Percentiles rank a stretch among this genome's conserved stretches.
These are phyloP conservation scores for Euphorbia celastroides DNA, from an alignment of 441 rosid genomes.

Conservation along the genomic window DNA sequence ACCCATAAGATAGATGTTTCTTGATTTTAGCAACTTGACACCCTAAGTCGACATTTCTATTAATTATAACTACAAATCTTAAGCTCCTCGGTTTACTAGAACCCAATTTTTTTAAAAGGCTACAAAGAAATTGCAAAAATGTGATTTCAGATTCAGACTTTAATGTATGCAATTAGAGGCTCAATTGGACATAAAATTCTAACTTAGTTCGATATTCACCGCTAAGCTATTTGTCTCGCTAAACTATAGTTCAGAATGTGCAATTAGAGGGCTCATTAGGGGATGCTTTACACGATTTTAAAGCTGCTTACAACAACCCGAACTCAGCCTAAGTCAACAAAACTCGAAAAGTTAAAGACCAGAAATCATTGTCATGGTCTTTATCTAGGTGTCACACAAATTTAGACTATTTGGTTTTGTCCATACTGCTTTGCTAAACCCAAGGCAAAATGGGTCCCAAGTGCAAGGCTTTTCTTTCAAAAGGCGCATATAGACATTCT, in stretches of 20 bases:
- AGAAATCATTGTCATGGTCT: background rate
- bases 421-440: background rate
- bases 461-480: slow-evolving; percentile 6
- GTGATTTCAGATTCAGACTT: too few relatives aligned
- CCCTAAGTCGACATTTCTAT: too few relatives aligned
- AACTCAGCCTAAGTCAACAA: background rate
- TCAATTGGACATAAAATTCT: background rate
- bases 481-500: background rate
- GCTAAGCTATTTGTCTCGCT: background rate
- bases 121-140: too few relatives aligned
- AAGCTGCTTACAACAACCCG: too few relatives aligned
- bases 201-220: background rate
- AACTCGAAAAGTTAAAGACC: background rate
- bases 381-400: slow-evolving; percentile 5
- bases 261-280: background rate
- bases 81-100: too few relatives aligned
- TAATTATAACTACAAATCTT: too few relatives aligned
- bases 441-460: slow-evolving; percentile 11
- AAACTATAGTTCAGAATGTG: background rate
- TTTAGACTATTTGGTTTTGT: background rate
- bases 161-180: too few relatives aligned
- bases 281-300: too few relatives aligned
- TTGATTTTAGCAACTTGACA: background rate
- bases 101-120: too few relatives aligned
- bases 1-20: background rate